These are phyloP conservation scores for Spinellus fusiger DNA, from an alignment of 192 early-diverging fungal species.

Conservation along the genomic window DNA sequence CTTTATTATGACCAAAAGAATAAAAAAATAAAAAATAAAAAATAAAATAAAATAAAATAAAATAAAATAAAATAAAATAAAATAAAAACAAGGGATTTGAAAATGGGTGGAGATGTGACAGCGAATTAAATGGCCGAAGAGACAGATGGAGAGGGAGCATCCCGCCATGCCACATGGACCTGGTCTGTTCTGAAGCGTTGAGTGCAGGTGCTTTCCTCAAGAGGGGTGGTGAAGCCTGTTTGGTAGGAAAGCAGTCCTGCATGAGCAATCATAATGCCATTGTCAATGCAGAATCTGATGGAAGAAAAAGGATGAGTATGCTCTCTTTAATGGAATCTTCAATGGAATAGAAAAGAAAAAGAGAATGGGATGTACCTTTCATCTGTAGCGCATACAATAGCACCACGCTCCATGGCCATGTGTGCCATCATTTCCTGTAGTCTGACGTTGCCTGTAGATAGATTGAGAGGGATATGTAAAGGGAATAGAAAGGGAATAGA, in stretches of 20 bases:
- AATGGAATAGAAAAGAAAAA: constrained; percentile 8
- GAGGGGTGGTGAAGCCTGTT: constrained; percentile 71
- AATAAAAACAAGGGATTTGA: too few species aligned
- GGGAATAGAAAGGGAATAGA: too few species aligned
- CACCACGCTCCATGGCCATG: constrained; percentile 87
- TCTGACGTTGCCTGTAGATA: constrained; percentile 65
- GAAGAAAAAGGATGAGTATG: background rate
- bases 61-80: too few species aligned
- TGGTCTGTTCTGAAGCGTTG: constrained; percentile 90
- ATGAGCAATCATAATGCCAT: constrained; percentile 99
- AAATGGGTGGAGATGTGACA: too few species aligned
- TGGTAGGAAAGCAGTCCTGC: constrained; percentile 84
- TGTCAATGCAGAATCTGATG: constrained; percentile 92
- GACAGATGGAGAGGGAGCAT: constrained; percentile 9
- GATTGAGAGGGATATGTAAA: background rate
- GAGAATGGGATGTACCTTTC: constrained; percentile 57
- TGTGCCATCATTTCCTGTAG: constrained; percentile 97
- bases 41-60: too few species aligned
- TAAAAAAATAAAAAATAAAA: too few species aligned
- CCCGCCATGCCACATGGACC: constrained; percentile 77
- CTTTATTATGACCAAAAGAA: too few species aligned
- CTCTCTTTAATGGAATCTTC: background rate
- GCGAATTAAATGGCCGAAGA: background rate
- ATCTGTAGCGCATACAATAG: constrained; percentile 91
- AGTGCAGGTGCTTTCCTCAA: constrained; percentile 87